These are phyloP conservation scores for Zea mays DNA, from an alignment of 176 grass and related monocot species.

Conservation along the genomic window Zm-B73-REFERENCE-NAM-5.0 NC_050098.1:113458501-113459000, in stretches of 20 bases:
- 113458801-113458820: slow-evolving; percentile 96
- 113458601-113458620: too few relatives aligned
- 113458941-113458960: slow-evolving; percentile 54
- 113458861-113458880: slow-evolving; percentile 70
- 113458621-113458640: slow-evolving; percentile 54
- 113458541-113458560: not conserved
- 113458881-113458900: slow-evolving; percentile 83
- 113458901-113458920: slow-evolving; percentile 89
- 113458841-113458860: slow-evolving; percentile 91
- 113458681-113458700: slow-evolving; percentile 93
- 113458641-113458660: slow-evolving; percentile 71
- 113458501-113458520: not conserved
- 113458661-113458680: slow-evolving; percentile 83
- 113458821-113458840: slow-evolving; percentile 88
- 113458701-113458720: slow-evolving; percentile 90
- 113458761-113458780: slow-evolving; percentile 86
- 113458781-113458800: slow-evolving; percentile 98
- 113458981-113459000: not conserved
- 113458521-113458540: not conserved
- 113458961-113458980: not conserved
- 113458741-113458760: slow-evolving; percentile 86
- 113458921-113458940: slow-evolving; percentile 91
- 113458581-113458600: too few relatives aligned
- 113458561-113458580: not conserved
- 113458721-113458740: slow-evolving; percentile 88